These are phyloP conservation scores for Penicillium cinerascens DNA, from an alignment of 495 filamentous ascomycete species.

Conservation along the genomic window DNA sequence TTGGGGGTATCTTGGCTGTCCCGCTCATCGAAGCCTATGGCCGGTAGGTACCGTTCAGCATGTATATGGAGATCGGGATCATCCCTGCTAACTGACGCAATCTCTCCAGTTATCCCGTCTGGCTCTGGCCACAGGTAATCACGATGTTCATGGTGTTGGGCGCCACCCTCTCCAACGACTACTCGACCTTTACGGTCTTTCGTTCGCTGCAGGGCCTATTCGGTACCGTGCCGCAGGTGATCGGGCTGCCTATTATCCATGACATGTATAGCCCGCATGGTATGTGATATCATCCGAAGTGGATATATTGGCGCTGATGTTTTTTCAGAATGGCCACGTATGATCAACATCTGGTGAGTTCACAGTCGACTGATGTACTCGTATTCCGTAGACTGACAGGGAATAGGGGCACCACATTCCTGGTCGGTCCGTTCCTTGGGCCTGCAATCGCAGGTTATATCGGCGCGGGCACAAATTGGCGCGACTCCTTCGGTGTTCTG, in stretches of 20 bases:
- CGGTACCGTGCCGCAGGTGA: slow-evolving; percentile 43
- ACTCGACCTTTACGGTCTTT: slow-evolving; percentile 44
- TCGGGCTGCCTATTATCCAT: slow-evolving; percentile 44
- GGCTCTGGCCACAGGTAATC: slow-evolving; percentile 51
- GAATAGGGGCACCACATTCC: slow-evolving; percentile 38
- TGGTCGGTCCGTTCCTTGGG: slow-evolving; percentile 44
- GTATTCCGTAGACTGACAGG: background rate
- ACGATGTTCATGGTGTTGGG: slow-evolving; percentile 46
- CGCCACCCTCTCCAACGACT: slow-evolving; percentile 42
- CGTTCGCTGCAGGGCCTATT: slow-evolving; percentile 54
- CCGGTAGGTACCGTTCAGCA: slow-evolving; percentile 26
- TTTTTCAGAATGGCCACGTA: slow-evolving; percentile 40
- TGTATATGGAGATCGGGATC: background rate
- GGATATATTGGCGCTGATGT: background rate
- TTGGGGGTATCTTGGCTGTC: slow-evolving; percentile 51
- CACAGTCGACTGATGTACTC: background rate
- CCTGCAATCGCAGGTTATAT: slow-evolving; percentile 45
- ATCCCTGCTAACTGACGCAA: slow-evolving; percentile 5
- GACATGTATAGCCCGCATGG: slow-evolving; percentile 46
- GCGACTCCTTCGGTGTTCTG: slow-evolving; percentile 43
- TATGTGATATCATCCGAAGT: slow-evolving; percentile 3
- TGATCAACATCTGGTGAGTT: slow-evolving; percentile 46
- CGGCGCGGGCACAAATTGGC: slow-evolving; percentile 35
- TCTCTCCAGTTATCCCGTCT: slow-evolving; percentile 38
- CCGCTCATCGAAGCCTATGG: slow-evolving; percentile 49